Evolutionary conservation across 2,329 filamentous ascomycete species (phyloP).

Genomic region (Metarhizium guizhouense): DNA sequence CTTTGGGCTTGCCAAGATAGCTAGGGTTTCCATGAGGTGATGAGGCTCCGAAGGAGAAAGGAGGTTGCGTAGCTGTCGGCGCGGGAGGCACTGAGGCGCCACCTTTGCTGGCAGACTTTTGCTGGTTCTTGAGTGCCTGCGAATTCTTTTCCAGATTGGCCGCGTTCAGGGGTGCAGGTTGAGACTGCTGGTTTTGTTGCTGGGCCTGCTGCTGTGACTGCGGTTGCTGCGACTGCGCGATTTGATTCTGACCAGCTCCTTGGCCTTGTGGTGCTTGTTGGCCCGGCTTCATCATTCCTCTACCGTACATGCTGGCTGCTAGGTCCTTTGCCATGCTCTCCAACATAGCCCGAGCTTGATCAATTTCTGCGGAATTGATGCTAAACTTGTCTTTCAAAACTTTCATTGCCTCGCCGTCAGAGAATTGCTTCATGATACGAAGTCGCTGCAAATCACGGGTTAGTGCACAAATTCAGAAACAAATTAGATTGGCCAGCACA

Average conservation of each 20-base stretch:
- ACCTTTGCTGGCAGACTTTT: conserved; percentile 31
- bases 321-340: conserved; percentile 44
- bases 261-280: conserved; percentile 15
- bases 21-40: conserved; percentile 53
- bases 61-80: conserved; percentile 47
- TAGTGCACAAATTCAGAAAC: conserved; percentile 15
- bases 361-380: conserved; percentile 41
- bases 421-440: conserved; percentile 44
- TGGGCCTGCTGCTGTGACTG: conserved; percentile 23
- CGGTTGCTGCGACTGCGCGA: conserved; percentile 23
- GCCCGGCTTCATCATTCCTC: conserved; percentile 16
- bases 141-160: conserved; percentile 44
- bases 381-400: conserved; percentile 40
- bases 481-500: neutral
- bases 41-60: conserved; percentile 44
- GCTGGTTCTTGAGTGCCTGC: conserved; percentile 33
- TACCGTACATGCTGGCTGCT: conserved; percentile 20
- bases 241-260: conserved; percentile 17
- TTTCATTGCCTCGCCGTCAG: conserved; percentile 37
- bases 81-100: conserved; percentile 43
- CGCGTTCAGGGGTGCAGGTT: conserved; percentile 30
- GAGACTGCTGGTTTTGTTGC: conserved; percentile 14
- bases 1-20: conserved; percentile 41
- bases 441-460: conserved; percentile 34
- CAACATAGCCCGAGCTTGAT: conserved; percentile 37